phyloP scores from a whole-genome alignment of 164 flowering plant species.

The Piper longum region DNA sequence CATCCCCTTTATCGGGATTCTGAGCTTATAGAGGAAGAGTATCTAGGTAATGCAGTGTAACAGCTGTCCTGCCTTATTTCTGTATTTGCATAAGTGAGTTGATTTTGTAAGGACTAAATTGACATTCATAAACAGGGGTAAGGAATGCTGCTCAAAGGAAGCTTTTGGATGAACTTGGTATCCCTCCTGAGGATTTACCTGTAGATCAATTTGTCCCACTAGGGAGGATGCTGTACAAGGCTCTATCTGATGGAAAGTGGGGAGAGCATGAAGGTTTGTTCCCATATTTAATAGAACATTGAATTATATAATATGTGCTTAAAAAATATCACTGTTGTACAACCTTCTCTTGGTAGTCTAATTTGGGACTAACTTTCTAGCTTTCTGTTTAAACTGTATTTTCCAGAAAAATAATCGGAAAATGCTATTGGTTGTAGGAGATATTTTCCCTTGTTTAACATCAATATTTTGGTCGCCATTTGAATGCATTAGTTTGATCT shows the following conservation, averaged over 20 bases:
- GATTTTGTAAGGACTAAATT: too few relatives aligned
- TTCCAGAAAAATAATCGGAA: too few relatives aligned
- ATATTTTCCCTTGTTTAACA: too few relatives aligned
- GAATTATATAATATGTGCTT: neutral
- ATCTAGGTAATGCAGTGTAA: conserved; percentile 41
- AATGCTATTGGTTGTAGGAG: too few relatives aligned
- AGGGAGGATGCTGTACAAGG: conserved; percentile 89
- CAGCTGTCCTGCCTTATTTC: neutral
- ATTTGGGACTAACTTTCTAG: too few relatives aligned
- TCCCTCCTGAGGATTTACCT: conserved; percentile 76
- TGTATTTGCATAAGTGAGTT: neutral
- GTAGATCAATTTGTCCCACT: conserved; percentile 73
- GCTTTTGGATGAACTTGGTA: conserved; percentile 90
- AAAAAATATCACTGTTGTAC: neutral
- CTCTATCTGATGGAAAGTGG: conserved; percentile 99
- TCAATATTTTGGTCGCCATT: too few relatives aligned
- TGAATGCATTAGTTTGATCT: too few relatives aligned
- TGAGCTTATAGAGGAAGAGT: conserved; percentile 72
- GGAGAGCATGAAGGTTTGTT: conserved; percentile 91
- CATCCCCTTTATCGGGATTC: conserved; percentile 91
- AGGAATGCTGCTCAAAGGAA: conserved; percentile 97
- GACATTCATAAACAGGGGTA: conserved; percentile 34
- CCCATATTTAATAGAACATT: neutral
- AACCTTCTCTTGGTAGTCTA: neutral
- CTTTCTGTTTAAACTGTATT: too few relatives aligned